Evolutionary conservation across 208 protist genomes (phyloP).

Genomic region (Acanthamoeba divionensis): DNA sequence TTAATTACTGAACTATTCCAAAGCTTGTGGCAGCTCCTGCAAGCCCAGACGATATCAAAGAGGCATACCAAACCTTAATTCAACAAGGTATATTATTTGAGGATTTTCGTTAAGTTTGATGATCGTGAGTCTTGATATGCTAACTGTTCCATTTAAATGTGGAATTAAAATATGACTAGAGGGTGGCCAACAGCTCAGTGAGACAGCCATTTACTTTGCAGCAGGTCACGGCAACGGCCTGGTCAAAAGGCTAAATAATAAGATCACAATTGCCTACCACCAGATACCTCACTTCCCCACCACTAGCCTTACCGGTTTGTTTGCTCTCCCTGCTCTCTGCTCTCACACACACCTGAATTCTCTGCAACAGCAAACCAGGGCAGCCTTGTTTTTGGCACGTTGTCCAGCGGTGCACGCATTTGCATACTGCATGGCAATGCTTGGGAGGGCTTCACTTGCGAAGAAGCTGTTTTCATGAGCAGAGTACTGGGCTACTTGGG

Average conservation of each 20-base stretch:
- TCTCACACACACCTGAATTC: not conserved
- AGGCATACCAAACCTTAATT: too few relatives aligned
- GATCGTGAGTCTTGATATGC: not conserved
- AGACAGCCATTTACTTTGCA: not conserved
- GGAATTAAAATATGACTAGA: not conserved
- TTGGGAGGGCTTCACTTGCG: not conserved
- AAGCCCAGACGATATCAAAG: too few relatives aligned
- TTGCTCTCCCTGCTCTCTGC: not conserved
- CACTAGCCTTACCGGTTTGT: not conserved
- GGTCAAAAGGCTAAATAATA: not conserved
- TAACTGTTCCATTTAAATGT: not conserved
- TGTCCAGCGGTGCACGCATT: not conserved
- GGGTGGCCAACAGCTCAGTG: not conserved
- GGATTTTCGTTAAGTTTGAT: not conserved
- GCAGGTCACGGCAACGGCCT: not conserved
- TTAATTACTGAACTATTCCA: not conserved
- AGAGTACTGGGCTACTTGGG: not conserved
- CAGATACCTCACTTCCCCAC: conserved; percentile 11
- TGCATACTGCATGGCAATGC: not conserved
- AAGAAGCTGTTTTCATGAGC: conserved; percentile 23
- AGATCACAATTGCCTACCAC: not conserved
- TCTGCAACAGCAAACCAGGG: not conserved
- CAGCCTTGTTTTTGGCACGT: not conserved
- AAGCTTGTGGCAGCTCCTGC: not conserved
- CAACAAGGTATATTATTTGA: too few relatives aligned